Evolutionary conservation across 2,329 filamentous ascomycete genomes (phyloP), one percentile per base, ranked within the genome.

Genomic region (Cytospora chrysosperma): DNA sequence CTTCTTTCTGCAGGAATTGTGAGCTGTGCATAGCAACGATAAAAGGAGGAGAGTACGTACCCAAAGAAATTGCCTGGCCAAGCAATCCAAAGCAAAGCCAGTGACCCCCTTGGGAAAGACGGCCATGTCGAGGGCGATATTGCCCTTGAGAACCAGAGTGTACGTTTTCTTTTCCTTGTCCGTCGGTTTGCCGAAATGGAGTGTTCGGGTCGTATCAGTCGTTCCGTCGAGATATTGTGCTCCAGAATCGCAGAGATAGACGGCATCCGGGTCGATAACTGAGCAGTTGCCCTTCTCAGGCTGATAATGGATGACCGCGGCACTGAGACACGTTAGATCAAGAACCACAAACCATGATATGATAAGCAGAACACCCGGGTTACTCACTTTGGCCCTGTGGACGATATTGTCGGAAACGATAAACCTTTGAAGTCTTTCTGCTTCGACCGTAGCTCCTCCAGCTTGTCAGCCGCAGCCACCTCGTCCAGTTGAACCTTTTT

Each of bases 221-320:
- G 95, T 99, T 62, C 95, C 95, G 74, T 99, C 95, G 3, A 90
- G 82, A 72, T 94, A 99, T 75, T 99, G 95, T n/a, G 91, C 95
- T 26, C 95, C 95, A 26, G 95, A 98, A 76, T 99, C 95, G 74
- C 95, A 99, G 3, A 99, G 86, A 72, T 99, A 99, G 64, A 99
- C 87, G 17, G 88, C 88, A 8, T 87, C 86, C 0, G 92, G 92
- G 69, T 99, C 92, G 69, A 99, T 92, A 30, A 85, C 79, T 10
- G 93, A 85, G 76, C 94, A 98, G 67, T 83, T 89, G 24, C 90
- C 92, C 61, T 85, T 87, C 72, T 97, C 91, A 0, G 95, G 93
- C 69, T 90, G 91, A 80, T 99, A 99, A 75, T 99, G 95, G 63
- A 99, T 99, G 15, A 99, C 85, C 6, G 95, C 95, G 63, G 93